Evolutionary conservation across 768 basidiomycete species (phyloP), one percentile per base, ranked within the genome.

Genomic region (Mycena leptocephala): DNA sequence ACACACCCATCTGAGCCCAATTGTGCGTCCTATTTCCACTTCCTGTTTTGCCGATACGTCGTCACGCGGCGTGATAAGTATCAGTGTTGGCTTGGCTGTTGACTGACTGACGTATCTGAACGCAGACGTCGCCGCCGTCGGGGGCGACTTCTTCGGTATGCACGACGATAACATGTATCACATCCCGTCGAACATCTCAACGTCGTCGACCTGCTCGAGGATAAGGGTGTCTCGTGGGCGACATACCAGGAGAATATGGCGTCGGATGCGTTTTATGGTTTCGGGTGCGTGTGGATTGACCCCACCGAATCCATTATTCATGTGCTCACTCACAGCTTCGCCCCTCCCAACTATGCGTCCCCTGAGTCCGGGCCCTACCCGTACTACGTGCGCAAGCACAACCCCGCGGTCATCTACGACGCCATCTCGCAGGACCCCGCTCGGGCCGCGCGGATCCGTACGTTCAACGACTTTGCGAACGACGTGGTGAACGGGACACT

Each of bases 1-100:
- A 91, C 90, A 30, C 91, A 92, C 78, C 91, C 92, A 5, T 92
- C 92, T 1, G 85, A 93, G 81, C 93, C 93, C 33, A 93, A 94
- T 82, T 93, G 67, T 69, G 32, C 33, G 67, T 69, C 11, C n/a
- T 7, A 30, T 89, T 68, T 5, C 55, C 35, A 6, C 35, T 37
- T 37, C n/a, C n/a, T n/a, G n/a, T n/a, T n/a, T n/a, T n/a, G n/a
- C n/a, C n/a, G n/a, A n/a, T n/a, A n/a, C n/a, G n/a, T n/a, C n/a
- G n/a, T n/a, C n/a, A n/a, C n/a, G n/a, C n/a, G n/a, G n/a, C n/a
- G n/a, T n/a, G n/a, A n/a, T n/a, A n/a, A n/a, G n/a, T n/a, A n/a
- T n/a, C n/a, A n/a, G n/a, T n/a, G n/a, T n/a, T n/a, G n/a, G n/a
- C n/a, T n/a, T n/a, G n/a, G n/a, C n/a, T n/a, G n/a, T n/a, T n/a